Evolutionary conservation across 441 rosid genomes (phyloP), one percentile per base, ranked within the genome.

Genomic region (Erodium trifolium): DNA sequence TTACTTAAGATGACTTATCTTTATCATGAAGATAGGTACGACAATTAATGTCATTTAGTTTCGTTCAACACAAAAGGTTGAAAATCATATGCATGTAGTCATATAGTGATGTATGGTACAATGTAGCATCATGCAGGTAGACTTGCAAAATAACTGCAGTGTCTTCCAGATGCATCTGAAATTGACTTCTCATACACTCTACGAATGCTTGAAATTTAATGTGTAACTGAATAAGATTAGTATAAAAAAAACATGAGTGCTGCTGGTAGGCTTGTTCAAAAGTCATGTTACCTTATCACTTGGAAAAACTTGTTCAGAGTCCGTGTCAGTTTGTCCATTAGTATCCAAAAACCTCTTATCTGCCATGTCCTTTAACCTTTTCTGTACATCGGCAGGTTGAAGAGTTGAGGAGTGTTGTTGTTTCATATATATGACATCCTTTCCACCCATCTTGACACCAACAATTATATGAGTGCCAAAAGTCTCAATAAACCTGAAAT

Each of bases 251-350:
- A 23, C 1, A 23, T 0, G 27, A 0, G 27, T 23, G 27, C 27
- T 23, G 27, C 27, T 1, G 53, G 63, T 76, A 78, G 18, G 60
- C 66, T 81, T 76, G 87, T 43, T 87, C 89, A 45, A 92, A 80
- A 63, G 83, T 73, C 78, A 80, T 18, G 67, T 71, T 70, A 95
- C 99, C 99, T 86, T 83, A 74, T 79, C 82, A 69, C 73, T 83
- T 63, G 70, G 81, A 66, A 76, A 78, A 18, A 60, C 66, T 81
- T 76, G 87, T 45, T 87, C 89, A 39, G 93, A 79, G 63, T 82
- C 73, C 78, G 80, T 16, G 68, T 70, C 75, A 68, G 75, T 71
- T 65, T 73, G 87, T 74, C 78, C 89, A 66, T 72, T 78, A 45
- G 83, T 69, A 77, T 87, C 88, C 66, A 81, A 43, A 79, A 95